phyloP scores from a whole-genome alignment of 2,329 filamentous ascomycete genomes.

The Geoglossum cookeanum region DNA sequence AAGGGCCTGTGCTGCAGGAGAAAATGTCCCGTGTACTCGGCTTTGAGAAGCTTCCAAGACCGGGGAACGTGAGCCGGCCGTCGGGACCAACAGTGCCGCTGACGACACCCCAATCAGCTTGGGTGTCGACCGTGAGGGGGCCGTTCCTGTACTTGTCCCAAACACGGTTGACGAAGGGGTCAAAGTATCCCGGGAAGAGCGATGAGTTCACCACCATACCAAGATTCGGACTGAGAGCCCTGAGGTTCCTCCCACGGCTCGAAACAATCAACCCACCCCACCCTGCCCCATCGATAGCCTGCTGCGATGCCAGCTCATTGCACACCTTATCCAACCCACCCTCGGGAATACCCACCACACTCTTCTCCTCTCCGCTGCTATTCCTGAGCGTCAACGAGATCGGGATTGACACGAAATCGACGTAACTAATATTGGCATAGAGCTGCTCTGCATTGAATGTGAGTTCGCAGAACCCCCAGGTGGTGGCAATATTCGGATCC shows the following conservation, averaged over 20 bases:
- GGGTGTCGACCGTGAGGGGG: constrained; percentile 42
- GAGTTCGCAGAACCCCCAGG: constrained; percentile 52
- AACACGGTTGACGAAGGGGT: constrained; percentile 31
- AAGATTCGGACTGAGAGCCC: constrained; percentile 26
- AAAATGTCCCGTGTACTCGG: constrained; percentile 46
- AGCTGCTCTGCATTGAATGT: constrained; percentile 42
- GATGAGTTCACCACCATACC: constrained; percentile 20
- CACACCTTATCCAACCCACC: constrained; percentile 38
- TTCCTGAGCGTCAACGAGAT: constrained; percentile 34
- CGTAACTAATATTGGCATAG: constrained; percentile 52
- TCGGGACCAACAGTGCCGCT: constrained; percentile 26
- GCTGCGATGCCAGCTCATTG: constrained; percentile 34
- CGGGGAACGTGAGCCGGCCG: constrained; percentile 24
- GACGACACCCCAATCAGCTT: constrained; percentile 36
- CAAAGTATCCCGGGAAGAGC: constrained; percentile 32
- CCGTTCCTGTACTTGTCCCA: constrained; percentile 28
- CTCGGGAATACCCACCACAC: constrained; percentile 37
- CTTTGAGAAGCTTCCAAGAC: constrained; percentile 31
- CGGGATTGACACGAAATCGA: constrained; percentile 55
- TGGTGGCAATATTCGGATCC: constrained; percentile 40
- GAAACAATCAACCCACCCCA: constrained; percentile 42
- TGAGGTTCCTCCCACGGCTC: constrained; percentile 21
- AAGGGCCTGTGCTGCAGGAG: constrained; percentile 44
- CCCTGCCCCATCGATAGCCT: constrained; percentile 32
- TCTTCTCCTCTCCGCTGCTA: constrained; percentile 24